These are phyloP conservation scores for Plectosphaerella plurivora DNA, from an alignment of 2,329 filamentous ascomycete genomes.

Conservation along the genomic window DNA sequence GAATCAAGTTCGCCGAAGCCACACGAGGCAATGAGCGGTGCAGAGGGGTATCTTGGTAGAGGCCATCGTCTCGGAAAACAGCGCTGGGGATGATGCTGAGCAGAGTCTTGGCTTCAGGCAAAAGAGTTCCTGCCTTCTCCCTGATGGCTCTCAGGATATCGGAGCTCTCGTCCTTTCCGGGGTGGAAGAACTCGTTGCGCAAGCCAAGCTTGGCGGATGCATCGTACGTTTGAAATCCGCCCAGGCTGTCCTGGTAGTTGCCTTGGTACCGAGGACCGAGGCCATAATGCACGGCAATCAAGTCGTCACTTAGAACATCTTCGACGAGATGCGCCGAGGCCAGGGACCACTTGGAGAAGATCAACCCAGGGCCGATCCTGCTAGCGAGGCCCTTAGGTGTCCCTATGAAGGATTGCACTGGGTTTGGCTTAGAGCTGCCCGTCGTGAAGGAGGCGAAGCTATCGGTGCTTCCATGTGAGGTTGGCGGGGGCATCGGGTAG, in stretches of 20 bases:
- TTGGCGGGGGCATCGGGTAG: slow-evolving; percentile 74
- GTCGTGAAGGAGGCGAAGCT: slow-evolving; percentile 68
- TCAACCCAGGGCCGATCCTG: slow-evolving; percentile 66
- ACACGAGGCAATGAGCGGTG: slow-evolving; percentile 71
- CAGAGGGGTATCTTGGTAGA: slow-evolving; percentile 71
- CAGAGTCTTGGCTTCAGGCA: slow-evolving; percentile 77
- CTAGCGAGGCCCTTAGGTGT: slow-evolving; percentile 85
- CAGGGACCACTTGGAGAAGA: slow-evolving; percentile 80
- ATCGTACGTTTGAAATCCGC: slow-evolving; percentile 93
- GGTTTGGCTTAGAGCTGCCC: slow-evolving; percentile 51
- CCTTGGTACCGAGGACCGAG: slow-evolving; percentile 89
- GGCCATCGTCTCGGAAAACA: slow-evolving; percentile 76
- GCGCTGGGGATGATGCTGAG: slow-evolving; percentile 79
- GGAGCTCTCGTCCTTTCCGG: slow-evolving; percentile 84
- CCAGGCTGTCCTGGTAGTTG: slow-evolving; percentile 94
- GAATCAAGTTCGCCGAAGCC: slow-evolving; percentile 63
- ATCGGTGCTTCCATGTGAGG: slow-evolving; percentile 57
- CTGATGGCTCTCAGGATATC: slow-evolving; percentile 88
- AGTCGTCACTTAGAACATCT: slow-evolving; percentile 83
- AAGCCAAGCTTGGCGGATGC: slow-evolving; percentile 88
- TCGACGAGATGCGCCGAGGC: slow-evolving; percentile 87
- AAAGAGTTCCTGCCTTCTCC: slow-evolving; percentile 73
- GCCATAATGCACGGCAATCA: slow-evolving; percentile 84
- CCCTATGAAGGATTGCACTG: slow-evolving; percentile 88
- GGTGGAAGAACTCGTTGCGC: slow-evolving; percentile 85